Base-by-base conservation (phyloP, 2,329 filamentous ascomycete species). In the Periconia sp. region DNA sequence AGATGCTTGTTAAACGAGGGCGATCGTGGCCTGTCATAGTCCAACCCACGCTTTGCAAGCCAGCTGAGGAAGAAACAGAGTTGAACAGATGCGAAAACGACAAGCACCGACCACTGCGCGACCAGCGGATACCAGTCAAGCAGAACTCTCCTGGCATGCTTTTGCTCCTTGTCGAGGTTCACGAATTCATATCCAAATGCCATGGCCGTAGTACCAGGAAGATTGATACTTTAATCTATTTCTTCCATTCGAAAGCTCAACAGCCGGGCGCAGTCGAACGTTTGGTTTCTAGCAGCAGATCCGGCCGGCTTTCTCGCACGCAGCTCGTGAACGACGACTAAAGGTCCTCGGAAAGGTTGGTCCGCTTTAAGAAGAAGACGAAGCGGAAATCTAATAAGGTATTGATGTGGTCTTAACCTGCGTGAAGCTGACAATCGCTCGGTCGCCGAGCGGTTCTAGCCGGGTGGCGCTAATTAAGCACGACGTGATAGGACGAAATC, bases 81-180 rank as follows among this genome's bases (percentile, higher is more conserved):
- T 47, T 75, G 73, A 35, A 74, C 73, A 3, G 74, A 45, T 3
- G 71, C 51, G 11, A 81, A 54, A 18, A 78, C 65, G 4, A 76
- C 49, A 7, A 83, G 46, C 4, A 77, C 71, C 1, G 81, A 82
- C 48, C 74, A 65, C 60, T 84, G 81, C 12, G 81, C 82, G 25
- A 79, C 66, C n/a, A 72, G 63, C 6, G 79, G 81, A 39, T 82
- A 80, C 36, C 68, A 67, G 55, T 83, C 76, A n/a, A 85, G 74
- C 17, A 78, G 59, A 17, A 74, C 67, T 23, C 81, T 73, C 24
- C 82, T 74, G 18, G 73, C 70, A 33, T 76, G 67, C 40, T 77
- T 74, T 51, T 83, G 76, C 18, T 73, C 68, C 11, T 75, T 65
- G 10, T 73, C 71, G 18, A 82, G 68, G n/a, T 71, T 70, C 25